Base-by-base conservation (phyloP, 306 rosid species). In the Astragalus membranaceus region DNA sequence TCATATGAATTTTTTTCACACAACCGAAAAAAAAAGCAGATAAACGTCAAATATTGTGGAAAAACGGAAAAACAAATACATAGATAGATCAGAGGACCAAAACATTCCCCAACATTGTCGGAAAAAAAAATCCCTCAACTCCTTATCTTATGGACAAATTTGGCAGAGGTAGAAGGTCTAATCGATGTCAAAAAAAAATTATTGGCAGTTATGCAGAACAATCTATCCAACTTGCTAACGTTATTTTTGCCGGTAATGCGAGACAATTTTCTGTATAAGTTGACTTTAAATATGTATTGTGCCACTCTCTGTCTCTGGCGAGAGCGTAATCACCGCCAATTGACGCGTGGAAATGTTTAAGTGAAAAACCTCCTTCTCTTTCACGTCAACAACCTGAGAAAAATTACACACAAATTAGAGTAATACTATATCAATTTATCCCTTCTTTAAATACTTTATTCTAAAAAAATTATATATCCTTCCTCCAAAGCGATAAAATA, bases 381-480 rank as follows among this genome's bases (percentile, higher is more conserved):
- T 72, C 64, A 59, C 32, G 55, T 80, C 63, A 17, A 26, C 62
- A 71, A 63, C 84, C 84, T 58, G 75, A 50, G 58, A 67, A 70
- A 54, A 44, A 49, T 61, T 42, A 37, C 48, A 46, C 33, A 46
- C 1, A 8, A 15, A 53, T 60, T 32, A 20, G n/a, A 47, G 36
- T 64, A 64, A 32, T 62, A 4, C 32, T 47, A 13, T 37, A 35
- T 36, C 39, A 32, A 33, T 30, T 39, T 37, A 56, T 67, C 65
- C 15, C 46, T 39, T 59, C 3, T 29, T 4, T 1, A 36, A 17
- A 62, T 29, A 43, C 13, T 42, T 10, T 42, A 3, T 3, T 42
- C 10, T 3, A 39, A 26, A 26, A 26, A 26, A 26, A 37, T 8
- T 39, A 39, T 8, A 39, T 39, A 2, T 10, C 11, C 39, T 35